Evolutionary conservation across 208 protist genomes (phyloP).

Genomic region (Plasmodiophora brassicae): DNA sequence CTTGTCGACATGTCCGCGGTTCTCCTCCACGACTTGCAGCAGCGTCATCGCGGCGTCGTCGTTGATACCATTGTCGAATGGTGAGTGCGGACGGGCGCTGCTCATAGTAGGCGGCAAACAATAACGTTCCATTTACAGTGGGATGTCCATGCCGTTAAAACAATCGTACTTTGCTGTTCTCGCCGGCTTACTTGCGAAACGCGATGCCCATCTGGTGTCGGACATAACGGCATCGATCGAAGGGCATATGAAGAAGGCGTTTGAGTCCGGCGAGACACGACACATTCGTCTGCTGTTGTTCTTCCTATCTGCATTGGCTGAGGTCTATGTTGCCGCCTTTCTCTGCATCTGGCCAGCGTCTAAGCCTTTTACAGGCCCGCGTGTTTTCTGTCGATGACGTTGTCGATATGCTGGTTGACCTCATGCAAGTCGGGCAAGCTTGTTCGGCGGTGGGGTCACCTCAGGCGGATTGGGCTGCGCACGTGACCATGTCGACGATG

Average conservation of each 20-base stretch:
- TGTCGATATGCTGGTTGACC: not conserved
- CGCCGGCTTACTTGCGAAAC: not conserved
- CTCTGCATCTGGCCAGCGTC: not conserved
- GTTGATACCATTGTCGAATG: not conserved
- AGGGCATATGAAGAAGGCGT: not conserved
- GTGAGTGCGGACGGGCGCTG: not conserved
- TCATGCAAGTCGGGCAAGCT: not conserved
- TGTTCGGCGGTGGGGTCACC: not conserved
- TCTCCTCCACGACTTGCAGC: not conserved
- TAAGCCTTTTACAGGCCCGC: not conserved
- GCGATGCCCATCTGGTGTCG: not conserved
- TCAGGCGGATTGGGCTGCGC: not conserved
- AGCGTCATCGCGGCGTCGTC: not conserved
- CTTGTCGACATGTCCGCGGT: not conserved
- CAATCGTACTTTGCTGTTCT: not conserved
- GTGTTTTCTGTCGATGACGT: not conserved
- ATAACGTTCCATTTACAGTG: not conserved
- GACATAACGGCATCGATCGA: not conserved
- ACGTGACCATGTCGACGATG: not conserved
- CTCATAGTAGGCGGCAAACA: not conserved
- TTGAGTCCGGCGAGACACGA: not conserved
- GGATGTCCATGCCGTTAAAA: conserved; percentile 5
- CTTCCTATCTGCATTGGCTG: not conserved
- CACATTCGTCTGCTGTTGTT: not conserved
- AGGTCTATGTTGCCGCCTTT: not conserved